These are phyloP conservation scores for Pterula multifida DNA, from an alignment of 1,284 basidiomycete species.

Conservation along the genomic window DNA sequence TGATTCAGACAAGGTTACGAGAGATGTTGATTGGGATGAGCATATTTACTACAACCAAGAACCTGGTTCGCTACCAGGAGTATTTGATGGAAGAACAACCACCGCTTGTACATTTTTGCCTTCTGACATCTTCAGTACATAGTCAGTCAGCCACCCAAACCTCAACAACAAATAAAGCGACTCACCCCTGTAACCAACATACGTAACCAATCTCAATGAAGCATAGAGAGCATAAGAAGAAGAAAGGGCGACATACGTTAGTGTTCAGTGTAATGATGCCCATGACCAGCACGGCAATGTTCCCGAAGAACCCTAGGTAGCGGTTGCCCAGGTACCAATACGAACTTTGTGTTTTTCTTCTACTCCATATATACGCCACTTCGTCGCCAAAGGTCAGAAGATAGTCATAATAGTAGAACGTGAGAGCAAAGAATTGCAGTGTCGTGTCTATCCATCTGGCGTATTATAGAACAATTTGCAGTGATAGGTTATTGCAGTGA, in stretches of 20 bases:
- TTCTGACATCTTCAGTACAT: not conserved
- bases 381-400: conserved; percentile 19
- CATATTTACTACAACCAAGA: not conserved
- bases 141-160: not conserved
- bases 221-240: not conserved
- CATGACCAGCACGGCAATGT: conserved; percentile 20
- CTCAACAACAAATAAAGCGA: not conserved
- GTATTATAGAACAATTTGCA: no score
- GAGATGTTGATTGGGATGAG: not conserved
- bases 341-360: conserved; percentile 22
- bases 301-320: conserved; percentile 27
- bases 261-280: conserved; percentile 15
- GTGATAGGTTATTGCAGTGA: not conserved
- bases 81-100: not conserved
- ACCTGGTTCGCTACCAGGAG: not conserved
- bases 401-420: not conserved
- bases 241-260: conserved; percentile 12
- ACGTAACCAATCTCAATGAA: conserved; percentile 4
- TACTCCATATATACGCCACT: conserved; percentile 26
- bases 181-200: not conserved
- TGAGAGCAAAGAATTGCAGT: not conserved
- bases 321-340: conserved; percentile 32
- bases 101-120: conserved; percentile 8
- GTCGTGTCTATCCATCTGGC: not conserved
- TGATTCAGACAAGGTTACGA: not conserved